Evolutionary conservation across 108 stramenopile genomes (phyloP).

Genomic region (Mediolabrus comicus): DNA sequence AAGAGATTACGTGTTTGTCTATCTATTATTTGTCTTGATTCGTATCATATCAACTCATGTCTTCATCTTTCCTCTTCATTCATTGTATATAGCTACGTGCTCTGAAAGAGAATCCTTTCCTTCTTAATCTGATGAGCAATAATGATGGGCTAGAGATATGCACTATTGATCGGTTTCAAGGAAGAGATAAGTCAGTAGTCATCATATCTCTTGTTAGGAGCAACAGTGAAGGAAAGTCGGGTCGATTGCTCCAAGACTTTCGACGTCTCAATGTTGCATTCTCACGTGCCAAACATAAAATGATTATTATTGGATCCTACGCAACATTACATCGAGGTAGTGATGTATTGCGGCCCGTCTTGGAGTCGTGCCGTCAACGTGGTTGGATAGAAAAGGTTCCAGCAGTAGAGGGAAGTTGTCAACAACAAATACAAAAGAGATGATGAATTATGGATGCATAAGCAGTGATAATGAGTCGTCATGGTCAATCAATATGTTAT

Average conservation of each 20-base stretch:
- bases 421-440: too few relatives aligned
- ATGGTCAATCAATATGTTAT: too few relatives aligned
- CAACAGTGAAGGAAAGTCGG: slow-evolving; percentile 64
- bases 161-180: slow-evolving; percentile 93
- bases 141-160: slow-evolving; percentile 75
- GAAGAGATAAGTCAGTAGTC: slow-evolving; percentile 85
- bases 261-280: slow-evolving; percentile 89
- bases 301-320: slow-evolving; percentile 86
- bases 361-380: slow-evolving; percentile 48
- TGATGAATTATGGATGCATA: too few relatives aligned
- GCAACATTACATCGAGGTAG: slow-evolving; percentile 68
- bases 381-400: slow-evolving; percentile 26
- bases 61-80: slow-evolving; percentile 19
- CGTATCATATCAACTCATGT: slow-evolving; percentile 24
- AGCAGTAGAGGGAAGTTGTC: too few relatives aligned
- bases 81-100: slow-evolving; percentile 28
- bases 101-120: slow-evolving; percentile 36
- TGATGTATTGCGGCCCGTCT: slow-evolving; percentile 58
- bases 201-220: slow-evolving; percentile 87
- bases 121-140: slow-evolving; percentile 23
- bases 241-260: slow-evolving; percentile 76
- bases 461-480: too few relatives aligned
- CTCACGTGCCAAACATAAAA: slow-evolving; percentile 85
- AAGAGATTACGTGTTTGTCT: slow-evolving; percentile 48
- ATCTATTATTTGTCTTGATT: background rate